Evolutionary conservation across 1,284 basidiomycete species (phyloP), one percentile per base, ranked within the genome.

Genomic region (Papiliotrema laurentii): DNA sequence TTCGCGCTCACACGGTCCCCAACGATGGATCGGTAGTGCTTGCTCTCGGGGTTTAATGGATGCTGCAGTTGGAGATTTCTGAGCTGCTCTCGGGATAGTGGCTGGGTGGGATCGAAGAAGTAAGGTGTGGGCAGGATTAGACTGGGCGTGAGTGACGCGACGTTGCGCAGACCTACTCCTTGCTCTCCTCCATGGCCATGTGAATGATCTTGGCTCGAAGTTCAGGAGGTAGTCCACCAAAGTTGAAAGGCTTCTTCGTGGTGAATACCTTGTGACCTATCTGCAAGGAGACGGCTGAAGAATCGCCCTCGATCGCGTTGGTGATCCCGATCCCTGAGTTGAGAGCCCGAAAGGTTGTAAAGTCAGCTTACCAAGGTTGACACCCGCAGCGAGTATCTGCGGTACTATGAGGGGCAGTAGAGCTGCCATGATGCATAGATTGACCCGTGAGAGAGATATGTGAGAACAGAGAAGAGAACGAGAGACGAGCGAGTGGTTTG

Each of bases 221-320:
- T 47, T 67, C 64, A 26, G 47, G 50, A 2, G 64, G 64, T 6
- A 67, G 47, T 13, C 48, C 25, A 5, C 34, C 43, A 5, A 64
- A 47, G 18, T 60, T 58, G 47, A 64, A 67, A 9, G 45, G 35
- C 38, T 60, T 55, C 30, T 45, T 49, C 13, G 54, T 61, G 2
- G 60, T 51, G 34, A 63, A 67, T 19, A 67, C 64, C n/a, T 48
- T 51, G 16, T 37, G 40, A 5, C 64, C 64, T 41, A 67, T 56
- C 46, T 67, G 61, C 39, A 67, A 43, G 19, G 60, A 57, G 26
- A 67, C 56, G 5, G 53, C 53, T 11, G 56, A 55, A 2, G 47
- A 46, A 28, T 56, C 55, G 33, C 56, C 61, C 40, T 64, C 61
- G 25, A 63, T 36, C 5, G 60, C 58, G 50, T 67, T 67, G 40